These are phyloP conservation scores for Collybia mongolica DNA, from an alignment of 768 basidiomycete species.

Conservation along the genomic window DNA sequence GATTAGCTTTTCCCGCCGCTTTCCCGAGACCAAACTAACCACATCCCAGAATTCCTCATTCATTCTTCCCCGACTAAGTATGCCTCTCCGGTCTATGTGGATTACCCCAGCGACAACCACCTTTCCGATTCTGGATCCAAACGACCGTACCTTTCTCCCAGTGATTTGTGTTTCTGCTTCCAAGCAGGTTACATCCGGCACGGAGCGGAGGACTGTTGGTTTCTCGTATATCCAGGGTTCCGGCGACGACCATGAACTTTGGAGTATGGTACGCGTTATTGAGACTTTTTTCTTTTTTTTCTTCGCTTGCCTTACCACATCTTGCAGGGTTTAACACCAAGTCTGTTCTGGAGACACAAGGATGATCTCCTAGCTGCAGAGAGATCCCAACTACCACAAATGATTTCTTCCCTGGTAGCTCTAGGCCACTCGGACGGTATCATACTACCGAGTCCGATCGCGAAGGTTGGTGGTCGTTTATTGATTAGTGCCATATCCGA, in stretches of 20 bases:
- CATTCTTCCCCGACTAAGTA: conserved; percentile 51
- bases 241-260: conserved; percentile 93
- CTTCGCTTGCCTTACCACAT: neutral
- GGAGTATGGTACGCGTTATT: conserved; percentile 60
- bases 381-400: conserved; percentile 46
- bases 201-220: conserved; percentile 62
- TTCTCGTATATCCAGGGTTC: conserved; percentile 92
- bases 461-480: conserved; percentile 38
- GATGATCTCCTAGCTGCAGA: conserved; percentile 42
- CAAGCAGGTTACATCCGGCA: conserved; percentile 56
- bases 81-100: conserved; percentile 85
- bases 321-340: conserved; percentile 70
- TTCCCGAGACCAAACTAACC: neutral
- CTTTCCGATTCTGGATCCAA: conserved; percentile 40
- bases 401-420: conserved; percentile 36
- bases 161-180: conserved; percentile 89
- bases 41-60: conserved; percentile 67
- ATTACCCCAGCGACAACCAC: conserved; percentile 68
- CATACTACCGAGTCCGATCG: conserved; percentile 26
- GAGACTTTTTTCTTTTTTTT: too few species aligned
- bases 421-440: neutral
- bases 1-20: conserved; percentile 16
- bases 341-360: conserved; percentile 65
- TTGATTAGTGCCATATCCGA: conserved; percentile 35
- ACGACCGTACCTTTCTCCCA: conserved; percentile 48